These are phyloP conservation scores for Kuraishia capsulata DNA, from an alignment of 805 yeast species.

Conservation along the genomic window DNA sequence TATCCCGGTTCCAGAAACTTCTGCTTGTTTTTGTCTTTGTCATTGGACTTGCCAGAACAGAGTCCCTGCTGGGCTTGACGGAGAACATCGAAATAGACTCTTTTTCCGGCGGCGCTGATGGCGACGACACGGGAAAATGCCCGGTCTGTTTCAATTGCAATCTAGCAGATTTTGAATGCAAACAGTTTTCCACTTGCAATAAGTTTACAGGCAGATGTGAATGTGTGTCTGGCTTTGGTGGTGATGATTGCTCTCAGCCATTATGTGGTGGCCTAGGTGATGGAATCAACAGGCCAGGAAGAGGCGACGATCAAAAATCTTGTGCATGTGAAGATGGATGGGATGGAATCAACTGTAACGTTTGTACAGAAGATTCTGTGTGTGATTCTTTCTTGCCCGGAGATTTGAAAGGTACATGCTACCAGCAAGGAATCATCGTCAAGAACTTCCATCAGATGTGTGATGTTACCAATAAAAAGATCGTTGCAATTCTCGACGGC, in stretches of 20 bases:
- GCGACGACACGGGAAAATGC: constrained; percentile 38
- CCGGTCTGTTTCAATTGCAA: constrained; percentile 96
- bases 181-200: constrained; percentile 86
- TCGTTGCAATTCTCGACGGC: constrained; percentile 70
- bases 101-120: no score
- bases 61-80: no score
- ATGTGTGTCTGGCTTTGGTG: constrained; percentile 89
- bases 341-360: constrained; percentile 89
- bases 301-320: constrained; percentile 35
- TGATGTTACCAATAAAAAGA: constrained; percentile 86
- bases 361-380: constrained; percentile 64
- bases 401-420: constrained; percentile 77
- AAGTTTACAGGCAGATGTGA: constrained; percentile 85
- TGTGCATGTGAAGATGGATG: constrained; percentile 84
- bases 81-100: no score
- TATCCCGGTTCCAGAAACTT: no score
- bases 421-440: constrained; percentile 74
- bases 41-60: no score
- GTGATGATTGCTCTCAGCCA: constrained; percentile 85
- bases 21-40: no score
- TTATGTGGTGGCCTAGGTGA: constrained; percentile 73
- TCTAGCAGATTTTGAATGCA: constrained; percentile 81
- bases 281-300: constrained; percentile 55
- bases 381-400: constrained; percentile 89
- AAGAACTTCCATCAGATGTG: constrained; percentile 84